Conservation (phyloP, 768 basidiomycete species). For the Suillus cothurnatus region DNA sequence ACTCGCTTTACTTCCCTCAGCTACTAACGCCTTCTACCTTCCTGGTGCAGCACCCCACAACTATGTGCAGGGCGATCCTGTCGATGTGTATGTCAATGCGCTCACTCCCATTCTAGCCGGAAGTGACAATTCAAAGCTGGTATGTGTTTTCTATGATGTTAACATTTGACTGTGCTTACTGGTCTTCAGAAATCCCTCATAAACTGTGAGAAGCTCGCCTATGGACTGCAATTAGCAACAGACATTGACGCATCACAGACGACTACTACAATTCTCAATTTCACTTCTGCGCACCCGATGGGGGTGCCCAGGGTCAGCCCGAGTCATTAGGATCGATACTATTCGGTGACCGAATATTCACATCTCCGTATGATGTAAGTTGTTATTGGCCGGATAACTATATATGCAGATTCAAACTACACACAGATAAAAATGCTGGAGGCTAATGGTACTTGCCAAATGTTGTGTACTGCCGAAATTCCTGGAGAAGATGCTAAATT, state of each 20-base stretch:
- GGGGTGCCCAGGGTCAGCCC: constrained; percentile 71
- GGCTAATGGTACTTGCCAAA: constrained; percentile 73
- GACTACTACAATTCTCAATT: constrained; percentile 92
- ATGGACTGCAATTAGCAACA: not conserved
- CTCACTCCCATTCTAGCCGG: constrained; percentile 82
- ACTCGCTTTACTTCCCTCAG: constrained; percentile 15
- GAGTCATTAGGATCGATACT: constrained; percentile 91
- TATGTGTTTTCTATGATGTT: constrained; percentile 35
- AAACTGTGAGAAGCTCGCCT: constrained; percentile 56
- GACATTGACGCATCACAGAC: constrained; percentile 47
- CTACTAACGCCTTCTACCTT: constrained; percentile 78
- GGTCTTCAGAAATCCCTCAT: constrained; percentile 80
- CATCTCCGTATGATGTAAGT: constrained; percentile 84
- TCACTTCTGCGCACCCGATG: constrained; percentile 82
- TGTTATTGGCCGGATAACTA: constrained; percentile 1
- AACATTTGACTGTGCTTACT: constrained; percentile 11
- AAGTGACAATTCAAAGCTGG: constrained; percentile 71
- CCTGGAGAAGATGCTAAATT: constrained; percentile 78
- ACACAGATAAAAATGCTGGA: constrained; percentile 80
- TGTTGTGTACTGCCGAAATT: constrained; percentile 67
- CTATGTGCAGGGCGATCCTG: constrained; percentile 71
- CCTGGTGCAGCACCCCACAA: constrained; percentile 89
- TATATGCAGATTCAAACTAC: constrained; percentile 14
- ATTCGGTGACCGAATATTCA: constrained; percentile 96
- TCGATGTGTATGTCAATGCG: constrained; percentile 84